A percentile compares a stretch with the other conserved stretches of the same genome.
Evolutionary conservation across 2,329 filamentous ascomycete species (phyloP).

Genomic region (Arthrobotrys pseudoclavata): DNA sequence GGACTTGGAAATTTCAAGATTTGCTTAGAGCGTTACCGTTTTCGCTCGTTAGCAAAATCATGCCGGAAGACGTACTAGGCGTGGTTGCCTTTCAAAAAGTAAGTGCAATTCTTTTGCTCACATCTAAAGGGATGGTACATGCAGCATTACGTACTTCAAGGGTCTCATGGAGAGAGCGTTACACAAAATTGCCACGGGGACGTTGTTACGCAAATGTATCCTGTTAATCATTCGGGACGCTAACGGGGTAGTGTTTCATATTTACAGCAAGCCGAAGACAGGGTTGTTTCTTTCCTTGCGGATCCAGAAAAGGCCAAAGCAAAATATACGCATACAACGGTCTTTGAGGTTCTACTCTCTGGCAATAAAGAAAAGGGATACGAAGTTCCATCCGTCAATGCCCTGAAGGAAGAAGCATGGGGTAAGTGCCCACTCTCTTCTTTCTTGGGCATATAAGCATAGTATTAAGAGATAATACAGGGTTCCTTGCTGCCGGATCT

Average conservation of each 20-base stretch:
- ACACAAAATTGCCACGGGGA: conserved; percentile 3
- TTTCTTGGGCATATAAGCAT: background rate
- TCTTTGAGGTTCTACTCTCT: conserved; percentile 66
- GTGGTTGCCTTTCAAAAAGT: conserved; percentile 59
- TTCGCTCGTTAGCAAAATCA: conserved; percentile 61
- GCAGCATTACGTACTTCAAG: background rate
- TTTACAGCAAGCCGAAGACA: conserved; percentile 48
- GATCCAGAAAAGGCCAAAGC: conserved; percentile 61
- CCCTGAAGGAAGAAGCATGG: conserved; percentile 61
- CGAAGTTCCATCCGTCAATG: conserved; percentile 52
- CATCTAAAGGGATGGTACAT: background rate
- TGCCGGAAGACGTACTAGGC: conserved; percentile 61
- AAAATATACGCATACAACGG: conserved; percentile 65
- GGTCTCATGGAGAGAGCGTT: background rate
- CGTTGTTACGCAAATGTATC: background rate
- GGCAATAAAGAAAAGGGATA: conserved; percentile 61
- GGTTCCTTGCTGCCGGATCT: conserved; percentile 68
- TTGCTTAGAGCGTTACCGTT: conserved; percentile 62
- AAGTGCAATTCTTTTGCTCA: background rate
- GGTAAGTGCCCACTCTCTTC: conserved; percentile 62
- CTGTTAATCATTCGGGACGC: conserved; percentile 7
- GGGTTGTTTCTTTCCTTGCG: conserved; percentile 40
- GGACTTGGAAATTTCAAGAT: conserved; percentile 64
- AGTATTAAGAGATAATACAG: conserved; percentile 64
- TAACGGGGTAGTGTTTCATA: background rate